Percentiles rank a stretch among this genome's conserved stretches.
Evolutionary conservation across 257 asterid genomes (phyloP).

Genomic region (Echites panduratus): DNA sequence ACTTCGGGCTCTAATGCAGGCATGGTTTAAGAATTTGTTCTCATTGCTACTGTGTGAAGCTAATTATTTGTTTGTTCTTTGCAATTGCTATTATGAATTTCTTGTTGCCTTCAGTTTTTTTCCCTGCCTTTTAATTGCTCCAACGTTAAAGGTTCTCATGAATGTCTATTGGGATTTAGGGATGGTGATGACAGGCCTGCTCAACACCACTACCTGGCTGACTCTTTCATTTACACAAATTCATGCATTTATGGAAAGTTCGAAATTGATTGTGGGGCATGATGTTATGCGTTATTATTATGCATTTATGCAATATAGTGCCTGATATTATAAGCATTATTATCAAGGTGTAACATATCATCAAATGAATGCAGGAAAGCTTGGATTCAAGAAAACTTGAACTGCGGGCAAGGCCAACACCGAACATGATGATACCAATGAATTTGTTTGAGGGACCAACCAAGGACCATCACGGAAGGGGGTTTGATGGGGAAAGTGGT

Average conservation of each 20-base stretch:
- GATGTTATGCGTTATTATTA: too few species aligned
- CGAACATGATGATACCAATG: constrained; percentile 93
- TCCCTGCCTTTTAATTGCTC: too few species aligned
- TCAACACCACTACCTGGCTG: neutral
- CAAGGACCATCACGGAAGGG: constrained; percentile 69
- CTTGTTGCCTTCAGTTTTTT: neutral
- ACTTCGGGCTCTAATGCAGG: constrained; percentile 96
- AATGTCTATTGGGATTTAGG: neutral
- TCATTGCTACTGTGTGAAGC: neutral
- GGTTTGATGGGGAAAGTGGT: constrained; percentile 78
- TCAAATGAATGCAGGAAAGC: constrained; percentile 64
- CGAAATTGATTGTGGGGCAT: neutral
- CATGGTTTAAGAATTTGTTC: constrained; percentile 17
- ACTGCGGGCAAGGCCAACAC: constrained; percentile 77
- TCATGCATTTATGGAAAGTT: neutral
- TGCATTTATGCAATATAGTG: too few species aligned
- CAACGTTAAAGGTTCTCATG: neutral
- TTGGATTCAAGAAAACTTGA: constrained; percentile 95
- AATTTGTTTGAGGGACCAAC: constrained; percentile 71
- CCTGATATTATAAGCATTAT: neutral
- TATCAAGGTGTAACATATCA: neutral
- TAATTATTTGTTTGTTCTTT: neutral
- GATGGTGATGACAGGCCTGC: neutral
- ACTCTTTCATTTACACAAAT: neutral
- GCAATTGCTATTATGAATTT: neutral